Percentiles rank a stretch among this genome's conserved stretches.
Evolutionary conservation across 306 rosid genomes (phyloP).

Genomic region (Betula pendula): DNA sequence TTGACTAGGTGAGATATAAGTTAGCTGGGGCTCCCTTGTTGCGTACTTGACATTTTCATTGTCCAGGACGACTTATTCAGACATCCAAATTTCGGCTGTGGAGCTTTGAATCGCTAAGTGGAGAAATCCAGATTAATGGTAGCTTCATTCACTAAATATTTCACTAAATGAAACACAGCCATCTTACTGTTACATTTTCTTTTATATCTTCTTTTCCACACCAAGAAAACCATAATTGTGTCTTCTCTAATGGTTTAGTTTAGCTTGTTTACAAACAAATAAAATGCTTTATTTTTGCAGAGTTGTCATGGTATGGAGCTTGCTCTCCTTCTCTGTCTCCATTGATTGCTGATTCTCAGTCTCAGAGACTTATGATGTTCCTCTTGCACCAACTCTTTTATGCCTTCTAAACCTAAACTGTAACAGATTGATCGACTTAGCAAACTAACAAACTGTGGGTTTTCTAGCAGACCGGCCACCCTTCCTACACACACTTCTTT

Average conservation of each 20-base stretch:
- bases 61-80: slow-evolving; percentile 8
- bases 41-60: slow-evolving; percentile 23
- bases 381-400: background rate
- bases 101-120: background rate
- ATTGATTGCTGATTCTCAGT: background rate
- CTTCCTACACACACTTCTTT: too few relatives aligned
- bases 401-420: background rate
- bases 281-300: too few relatives aligned
- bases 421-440: background rate
- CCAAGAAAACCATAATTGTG: background rate
- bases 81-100: background rate
- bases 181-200: background rate
- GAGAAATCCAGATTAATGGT: background rate
- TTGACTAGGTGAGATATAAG: background rate
- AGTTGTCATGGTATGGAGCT: background rate
- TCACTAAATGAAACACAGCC: background rate
- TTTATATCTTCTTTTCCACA: background rate
- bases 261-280: background rate
- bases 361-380: background rate
- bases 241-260: background rate
- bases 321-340: background rate
- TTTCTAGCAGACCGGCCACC: background rate
- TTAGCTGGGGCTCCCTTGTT: background rate
- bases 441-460: background rate
- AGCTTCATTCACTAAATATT: background rate